Percentiles rank a stretch among this genome's conserved stretches.
phyloP scores from a whole-genome alignment of 441 rosid species.

The Populus hybrid region DNA sequence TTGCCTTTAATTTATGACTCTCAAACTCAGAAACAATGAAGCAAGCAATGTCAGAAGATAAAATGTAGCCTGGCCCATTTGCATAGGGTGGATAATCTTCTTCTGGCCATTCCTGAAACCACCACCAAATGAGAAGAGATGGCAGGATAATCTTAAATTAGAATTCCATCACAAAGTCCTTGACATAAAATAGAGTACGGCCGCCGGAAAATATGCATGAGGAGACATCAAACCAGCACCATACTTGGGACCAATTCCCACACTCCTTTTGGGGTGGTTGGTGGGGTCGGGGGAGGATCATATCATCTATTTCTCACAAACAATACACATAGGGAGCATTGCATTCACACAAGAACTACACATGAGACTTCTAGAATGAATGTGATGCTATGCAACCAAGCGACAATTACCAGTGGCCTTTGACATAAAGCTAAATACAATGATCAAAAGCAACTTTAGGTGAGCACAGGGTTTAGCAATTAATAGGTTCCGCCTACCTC shows the following conservation, averaged over 20 bases:
- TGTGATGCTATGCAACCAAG: not conserved
- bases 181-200: not conserved
- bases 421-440: not conserved
- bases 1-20: constrained; percentile 71
- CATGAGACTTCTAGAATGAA: not conserved
- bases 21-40: constrained; percentile 80
- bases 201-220: not conserved
- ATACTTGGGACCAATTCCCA: too few relatives aligned
- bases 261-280: not conserved
- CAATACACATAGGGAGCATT: not conserved
- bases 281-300: not conserved
- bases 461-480: not conserved
- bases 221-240: not conserved
- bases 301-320: not conserved
- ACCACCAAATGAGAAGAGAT: constrained; percentile 4
- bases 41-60: constrained; percentile 71
- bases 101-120: constrained; percentile 88
- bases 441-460: not conserved
- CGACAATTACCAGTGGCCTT: not conserved
- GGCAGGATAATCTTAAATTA: not conserved
- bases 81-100: constrained; percentile 97
- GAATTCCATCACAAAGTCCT: not conserved
- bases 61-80: constrained; percentile 90
- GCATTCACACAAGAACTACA: not conserved
- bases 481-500: constrained; percentile 48